Evolutionary conservation across 495 filamentous ascomycete genomes (phyloP).

Genomic region (Amphirosellinia nigrospora): DNA sequence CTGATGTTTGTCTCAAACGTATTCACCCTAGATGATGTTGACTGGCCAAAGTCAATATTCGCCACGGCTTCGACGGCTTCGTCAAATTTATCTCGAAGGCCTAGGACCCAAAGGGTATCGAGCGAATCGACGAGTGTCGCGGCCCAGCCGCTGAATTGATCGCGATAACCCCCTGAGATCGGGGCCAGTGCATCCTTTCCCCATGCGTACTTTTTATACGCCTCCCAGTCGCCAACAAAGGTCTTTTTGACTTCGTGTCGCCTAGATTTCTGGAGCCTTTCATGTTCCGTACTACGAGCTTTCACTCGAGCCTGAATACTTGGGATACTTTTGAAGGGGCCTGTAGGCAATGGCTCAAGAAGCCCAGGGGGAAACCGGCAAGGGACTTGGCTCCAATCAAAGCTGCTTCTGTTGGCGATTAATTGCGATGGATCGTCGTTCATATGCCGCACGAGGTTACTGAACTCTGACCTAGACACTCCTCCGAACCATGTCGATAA

Average conservation of each 20-base stretch:
- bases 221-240: conserved; percentile 75
- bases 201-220: conserved; percentile 81
- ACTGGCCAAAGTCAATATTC: conserved; percentile 73
- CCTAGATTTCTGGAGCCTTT: conserved; percentile 60
- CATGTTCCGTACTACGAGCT: conserved; percentile 60
- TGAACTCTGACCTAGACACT: conserved; percentile 31
- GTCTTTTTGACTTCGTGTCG: conserved; percentile 67
- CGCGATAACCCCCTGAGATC: conserved; percentile 58
- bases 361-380: conserved; percentile 64
- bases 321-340: conserved; percentile 54
- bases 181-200: conserved; percentile 78
- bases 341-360: conserved; percentile 67
- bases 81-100: conserved; percentile 80
- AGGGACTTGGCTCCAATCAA: conserved; percentile 64
- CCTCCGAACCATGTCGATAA: conserved; percentile 24
- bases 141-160: conserved; percentile 90
- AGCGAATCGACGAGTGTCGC: conserved; percentile 87
- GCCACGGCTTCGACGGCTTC: conserved; percentile 75
- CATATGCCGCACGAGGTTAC: conserved; percentile 40
- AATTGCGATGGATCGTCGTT: conserved; percentile 28
- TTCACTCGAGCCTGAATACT: conserved; percentile 71
- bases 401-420: conserved; percentile 32
- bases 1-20: conserved; percentile 86
- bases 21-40: conserved; percentile 67
- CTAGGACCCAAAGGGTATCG: conserved; percentile 94